Base-by-base conservation (phyloP, 2,329 filamentous ascomycete species). In the Calycina herbarum region DNA sequence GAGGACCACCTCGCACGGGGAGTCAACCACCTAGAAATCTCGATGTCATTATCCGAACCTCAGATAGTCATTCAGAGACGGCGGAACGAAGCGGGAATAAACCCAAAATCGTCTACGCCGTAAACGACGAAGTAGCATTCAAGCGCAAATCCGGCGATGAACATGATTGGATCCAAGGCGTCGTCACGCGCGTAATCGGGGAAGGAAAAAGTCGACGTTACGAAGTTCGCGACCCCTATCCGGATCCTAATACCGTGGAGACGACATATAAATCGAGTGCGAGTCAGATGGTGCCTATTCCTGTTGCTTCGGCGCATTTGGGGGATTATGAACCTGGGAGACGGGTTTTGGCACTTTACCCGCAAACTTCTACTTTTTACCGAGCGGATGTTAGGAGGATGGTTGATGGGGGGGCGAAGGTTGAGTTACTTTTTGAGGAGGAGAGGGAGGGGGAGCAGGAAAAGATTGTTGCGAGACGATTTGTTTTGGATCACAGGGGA, bases 311-410 rank as follows among this genome's bases (percentile, higher is more conserved):
- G 2, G 80, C 89, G 17, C 79, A 83, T 3, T 82, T 90, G 51
- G 84, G 90, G 65, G 86, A 90, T 42, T 87, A 85, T 70, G 73
- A 82, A 7, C 79, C 85, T 48, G 89, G 90, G 57, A 91, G 89
- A 75, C 85, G 87, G 57, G 91, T 94, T 8, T 81, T 94, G 65
- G 92, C 92, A 0, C 80, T 93, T 65, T 95, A 95, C 73, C 92
- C 92, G 0, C 89, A 93, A 72, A 94, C 92, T 0, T 94, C 92
- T 0, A 94, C 91, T 0, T 94, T 95, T 73, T 95, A 95, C 76
- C 89, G 91, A 75, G 92, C 92, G 1, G 90, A 93, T 71, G 91
- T 94, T 8, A 90, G 92, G 78, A 88, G 88, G 42, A 88, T 86
- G 81, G 62, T 73, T 15, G 71, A 74, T 8, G 81, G 89, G 64